phyloP scores from a whole-genome alignment of 1,284 basidiomycete genomes.

The Melampsora occidentalis region DNA sequence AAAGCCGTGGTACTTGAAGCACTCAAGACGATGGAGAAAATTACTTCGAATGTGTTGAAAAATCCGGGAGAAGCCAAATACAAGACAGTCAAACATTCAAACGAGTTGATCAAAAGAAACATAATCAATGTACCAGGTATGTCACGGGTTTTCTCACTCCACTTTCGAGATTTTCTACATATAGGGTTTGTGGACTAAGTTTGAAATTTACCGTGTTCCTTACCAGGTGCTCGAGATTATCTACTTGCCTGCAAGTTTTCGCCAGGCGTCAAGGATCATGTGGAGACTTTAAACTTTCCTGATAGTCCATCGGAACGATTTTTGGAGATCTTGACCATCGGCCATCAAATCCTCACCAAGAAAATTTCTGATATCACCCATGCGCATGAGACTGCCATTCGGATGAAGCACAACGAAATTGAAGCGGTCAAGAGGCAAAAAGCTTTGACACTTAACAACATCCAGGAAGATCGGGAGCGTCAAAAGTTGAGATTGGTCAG shows the following conservation, averaged over 20 bases:
- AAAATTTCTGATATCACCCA: background rate
- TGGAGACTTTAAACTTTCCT: slow-evolving; percentile 11
- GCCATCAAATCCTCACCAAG: background rate
- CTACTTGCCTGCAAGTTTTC: slow-evolving; percentile 12
- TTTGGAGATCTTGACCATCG: background rate
- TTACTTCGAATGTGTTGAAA: slow-evolving; percentile 14
- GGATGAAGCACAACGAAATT: slow-evolving; percentile 2
- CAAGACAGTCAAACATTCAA: slow-evolving; percentile 2
- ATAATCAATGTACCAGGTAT: slow-evolving; percentile 11
- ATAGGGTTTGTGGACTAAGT: background rate
- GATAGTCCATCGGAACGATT: background rate
- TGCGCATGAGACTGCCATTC: background rate
- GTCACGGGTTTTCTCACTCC: background rate
- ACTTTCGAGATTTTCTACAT: background rate
- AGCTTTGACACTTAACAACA: background rate
- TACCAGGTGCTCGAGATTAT: slow-evolving; percentile 9
- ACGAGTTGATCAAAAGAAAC: slow-evolving; percentile 7
- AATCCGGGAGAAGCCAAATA: background rate
- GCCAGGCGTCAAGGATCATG: background rate
- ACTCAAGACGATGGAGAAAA: slow-evolving; percentile 6
- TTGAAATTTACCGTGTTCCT: background rate
- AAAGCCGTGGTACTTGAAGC: slow-evolving; percentile 2
- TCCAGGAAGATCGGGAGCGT: background rate
- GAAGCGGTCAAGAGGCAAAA: slow-evolving; percentile 1
- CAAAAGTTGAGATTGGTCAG: background rate